phyloP scores from a whole-genome alignment of 2,329 filamentous ascomycete genomes.

The Trichophyton verrucosum region DNA sequence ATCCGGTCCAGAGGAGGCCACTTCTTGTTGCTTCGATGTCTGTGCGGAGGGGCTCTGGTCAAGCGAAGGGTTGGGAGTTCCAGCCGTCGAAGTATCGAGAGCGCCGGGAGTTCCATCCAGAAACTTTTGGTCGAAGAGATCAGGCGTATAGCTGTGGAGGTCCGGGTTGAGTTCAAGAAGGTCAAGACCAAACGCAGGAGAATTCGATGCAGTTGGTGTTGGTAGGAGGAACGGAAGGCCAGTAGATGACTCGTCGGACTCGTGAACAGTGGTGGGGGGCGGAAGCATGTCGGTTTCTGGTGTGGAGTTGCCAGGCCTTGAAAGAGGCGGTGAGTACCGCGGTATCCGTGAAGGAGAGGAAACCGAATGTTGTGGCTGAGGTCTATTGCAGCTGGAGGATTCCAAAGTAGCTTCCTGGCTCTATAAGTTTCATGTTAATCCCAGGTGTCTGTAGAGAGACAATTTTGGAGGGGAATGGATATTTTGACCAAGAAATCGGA shows the following conservation, averaged over 20 bases:
- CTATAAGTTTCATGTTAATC: constrained; percentile 12
- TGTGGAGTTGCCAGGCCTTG: not conserved
- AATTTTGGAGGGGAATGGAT: constrained; percentile 7
- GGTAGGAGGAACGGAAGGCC: not conserved
- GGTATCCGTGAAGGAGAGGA: constrained; percentile 6
- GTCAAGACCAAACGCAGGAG: not conserved
- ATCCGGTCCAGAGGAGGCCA: constrained; percentile 6
- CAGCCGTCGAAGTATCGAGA: constrained; percentile 1
- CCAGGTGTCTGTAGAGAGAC: constrained; percentile 9
- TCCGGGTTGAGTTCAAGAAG: not conserved
- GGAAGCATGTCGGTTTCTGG: not conserved
- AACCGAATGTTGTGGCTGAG: constrained; percentile 5
- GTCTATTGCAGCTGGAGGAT: not conserved
- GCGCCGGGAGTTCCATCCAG: constrained; percentile 14
- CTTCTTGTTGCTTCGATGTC: not conserved
- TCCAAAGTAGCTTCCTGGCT: constrained; percentile 8
- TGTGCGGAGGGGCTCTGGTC: constrained; percentile 2
- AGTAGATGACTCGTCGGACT: not conserved
- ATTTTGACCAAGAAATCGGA: constrained; percentile 27
- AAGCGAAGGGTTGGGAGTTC: constrained; percentile 2
- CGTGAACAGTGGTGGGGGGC: constrained; percentile 3
- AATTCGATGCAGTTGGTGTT: not conserved
- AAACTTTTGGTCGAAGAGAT: constrained; percentile 13
- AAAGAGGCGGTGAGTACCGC: not conserved
- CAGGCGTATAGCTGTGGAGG: not conserved